Conservation (phyloP, 495 filamentous ascomycete species). For the Aspergillus biplanus region DNA sequence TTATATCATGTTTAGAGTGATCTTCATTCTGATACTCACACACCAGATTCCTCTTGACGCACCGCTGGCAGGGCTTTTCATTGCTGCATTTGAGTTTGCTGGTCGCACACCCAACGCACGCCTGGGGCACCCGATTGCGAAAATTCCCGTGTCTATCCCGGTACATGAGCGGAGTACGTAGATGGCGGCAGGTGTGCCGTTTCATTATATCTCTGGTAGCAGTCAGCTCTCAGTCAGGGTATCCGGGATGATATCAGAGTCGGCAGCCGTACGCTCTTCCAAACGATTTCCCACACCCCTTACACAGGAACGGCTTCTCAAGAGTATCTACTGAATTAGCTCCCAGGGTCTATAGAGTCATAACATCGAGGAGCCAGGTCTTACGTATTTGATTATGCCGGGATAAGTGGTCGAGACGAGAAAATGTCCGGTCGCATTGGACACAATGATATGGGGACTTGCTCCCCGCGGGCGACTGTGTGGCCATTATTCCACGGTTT, state of each 20-base stretch:
- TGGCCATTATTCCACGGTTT: too few relatives aligned
- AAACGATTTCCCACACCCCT: not conserved
- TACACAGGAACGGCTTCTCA: conserved; percentile 3
- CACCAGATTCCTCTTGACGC: not conserved
- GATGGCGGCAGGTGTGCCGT: not conserved
- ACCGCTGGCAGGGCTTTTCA: conserved; percentile 9
- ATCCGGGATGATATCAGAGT: not conserved
- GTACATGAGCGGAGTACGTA: not conserved
- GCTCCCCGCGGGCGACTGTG: too few relatives aligned
- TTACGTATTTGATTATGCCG: not conserved
- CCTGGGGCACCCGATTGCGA: not conserved
- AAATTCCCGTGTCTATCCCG: not conserved
- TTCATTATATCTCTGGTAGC: not conserved
- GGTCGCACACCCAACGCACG: not conserved
- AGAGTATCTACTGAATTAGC: not conserved
- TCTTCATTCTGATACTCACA: too few relatives aligned
- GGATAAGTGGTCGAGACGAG: too few relatives aligned
- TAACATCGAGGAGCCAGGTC: not conserved
- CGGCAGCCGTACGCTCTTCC: not conserved
- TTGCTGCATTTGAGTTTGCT: not conserved
- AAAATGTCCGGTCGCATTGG: too few relatives aligned
- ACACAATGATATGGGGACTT: too few relatives aligned
- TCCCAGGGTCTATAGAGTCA: not conserved
- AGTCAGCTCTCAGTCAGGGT: not conserved
- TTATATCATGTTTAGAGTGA: too few relatives aligned